Evolutionary conservation across 495 filamentous ascomycete genomes (phyloP), one percentile per base, ranked within the genome.

Genomic region (Penicillium cataractarum): DNA sequence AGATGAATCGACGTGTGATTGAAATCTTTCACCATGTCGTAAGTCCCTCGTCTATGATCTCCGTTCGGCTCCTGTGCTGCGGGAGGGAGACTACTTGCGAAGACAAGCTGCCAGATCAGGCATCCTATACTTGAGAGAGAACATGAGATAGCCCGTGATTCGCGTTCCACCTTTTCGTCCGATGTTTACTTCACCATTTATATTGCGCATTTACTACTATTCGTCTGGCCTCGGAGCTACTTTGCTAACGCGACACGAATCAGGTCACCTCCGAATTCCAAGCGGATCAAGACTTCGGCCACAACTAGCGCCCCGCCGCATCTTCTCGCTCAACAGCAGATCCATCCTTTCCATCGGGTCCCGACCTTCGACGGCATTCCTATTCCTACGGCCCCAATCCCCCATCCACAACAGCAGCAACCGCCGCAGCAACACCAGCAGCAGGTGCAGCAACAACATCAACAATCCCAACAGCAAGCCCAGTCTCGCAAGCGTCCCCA

Each of bases 11-110:
- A 57, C 70, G 70, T 68, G 71, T 78, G 76, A 73, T 76, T 77
- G 76, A 66, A 70, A 72, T 71, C 70, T 58, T 76, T 75, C 76
- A 80, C 72, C 65, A 83, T 83, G 80, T 82, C 80, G 80, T 83
- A 80, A 83, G 80, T 83, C 67, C 59, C 64, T 68, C 62, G 71
- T 74, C 69, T 73, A 57, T 72, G 70, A 72, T 72, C 70, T 72
- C 67, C 65, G 57, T 66, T 55, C 54, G 63, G 58, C 63, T 48
- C 61, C 59, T 56, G 61, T 35, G 52, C 66, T 33, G 55, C 53
- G 61, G 69, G 60, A 67, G 69, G 59, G 69, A 72, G 69, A 72
- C 69, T 58, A 56, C 35, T 65, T 50, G 22, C 26, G 46, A 1
- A 27, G 46, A 13, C 46, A 50, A 24, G 24, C 46, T 29, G 46